Base-by-base conservation (phyloP, 2,329 filamentous ascomycete genomes). In the Truncatella angustata region DNA sequence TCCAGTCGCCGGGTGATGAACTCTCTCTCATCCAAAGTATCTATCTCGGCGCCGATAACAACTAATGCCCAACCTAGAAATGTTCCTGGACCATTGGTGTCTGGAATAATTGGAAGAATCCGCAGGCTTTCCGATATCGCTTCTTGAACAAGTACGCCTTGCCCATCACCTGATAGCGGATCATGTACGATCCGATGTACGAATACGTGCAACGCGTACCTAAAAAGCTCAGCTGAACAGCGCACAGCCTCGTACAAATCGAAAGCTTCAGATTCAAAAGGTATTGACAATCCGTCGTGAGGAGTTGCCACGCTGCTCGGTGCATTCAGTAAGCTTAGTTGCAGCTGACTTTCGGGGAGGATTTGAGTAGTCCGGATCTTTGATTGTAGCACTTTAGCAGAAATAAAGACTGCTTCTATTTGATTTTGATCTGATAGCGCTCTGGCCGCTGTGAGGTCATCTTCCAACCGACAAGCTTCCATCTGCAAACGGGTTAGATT, bases 1-100 rank as follows among this genome's bases (percentile, higher is more conserved):
- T 50, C 20, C 11, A 50, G 48, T 24, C 48, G 48, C 18, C 48
- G 35, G 4, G 23, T 43, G 26, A 50, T 26, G 5, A 28, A 32
- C 24, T 50, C 48, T 9, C 36, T 40, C 20, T 32, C 21, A 18
- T 42, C 35, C 5, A 50, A n/a, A n/a, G 4, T 4, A 42, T 50
- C 48, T 11, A 42, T 32, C 14, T 50, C 48, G 4, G 48, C 35
- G 12, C 48, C 48, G 4, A 50, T 40, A 4, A 50, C 48, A 20
- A 50, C 48, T 14, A 50, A 20, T 12, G 48, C 48, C 48, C 48
- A 50, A 20, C 48, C 48, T 9, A 50, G 32, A 39, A 50, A 50
- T 1, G 26, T 32, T 4, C 48, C 48, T 0, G 48, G 48, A 14
- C 48, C 48, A 14, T 9, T 36, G 5, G 48, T 50, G 30, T 50